phyloP scores from a whole-genome alignment of 345 rosid genomes.

The Salix arbutifolia region DNA sequence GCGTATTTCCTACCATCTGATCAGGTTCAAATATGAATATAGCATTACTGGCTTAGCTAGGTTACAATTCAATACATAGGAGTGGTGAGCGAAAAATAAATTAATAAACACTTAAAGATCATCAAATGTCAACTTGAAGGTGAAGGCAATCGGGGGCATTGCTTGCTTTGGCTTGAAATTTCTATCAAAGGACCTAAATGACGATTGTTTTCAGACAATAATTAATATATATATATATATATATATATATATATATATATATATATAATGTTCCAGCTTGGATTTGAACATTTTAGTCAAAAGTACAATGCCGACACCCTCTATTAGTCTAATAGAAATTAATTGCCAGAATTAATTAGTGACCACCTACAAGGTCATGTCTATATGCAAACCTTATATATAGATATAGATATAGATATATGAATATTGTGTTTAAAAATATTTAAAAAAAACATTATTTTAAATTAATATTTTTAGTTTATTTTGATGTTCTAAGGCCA shows the following conservation, averaged over 20 bases:
- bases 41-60: background rate
- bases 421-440: too few species aligned
- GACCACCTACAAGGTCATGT: too few species aligned
- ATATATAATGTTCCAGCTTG: background rate
- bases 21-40: background rate
- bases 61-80: too few species aligned
- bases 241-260: too few species aligned
- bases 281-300: background rate
- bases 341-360: too few species aligned
- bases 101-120: background rate
- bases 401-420: too few species aligned
- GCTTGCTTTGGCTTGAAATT: background rate
- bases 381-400: too few species aligned
- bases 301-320: background rate
- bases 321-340: background rate
- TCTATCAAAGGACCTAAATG: background rate
- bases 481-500: too few species aligned
- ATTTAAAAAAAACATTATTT: too few species aligned
- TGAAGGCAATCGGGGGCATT: background rate
- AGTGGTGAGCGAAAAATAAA: background rate
- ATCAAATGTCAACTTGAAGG: background rate
- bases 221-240: too few species aligned
- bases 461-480: too few species aligned
- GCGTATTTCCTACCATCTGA: background rate
- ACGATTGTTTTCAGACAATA: background rate